These are phyloP conservation scores for Penicillium aurantiogriseum DNA, from an alignment of 2,329 filamentous ascomycete genomes.

Conservation along the genomic window DNA sequence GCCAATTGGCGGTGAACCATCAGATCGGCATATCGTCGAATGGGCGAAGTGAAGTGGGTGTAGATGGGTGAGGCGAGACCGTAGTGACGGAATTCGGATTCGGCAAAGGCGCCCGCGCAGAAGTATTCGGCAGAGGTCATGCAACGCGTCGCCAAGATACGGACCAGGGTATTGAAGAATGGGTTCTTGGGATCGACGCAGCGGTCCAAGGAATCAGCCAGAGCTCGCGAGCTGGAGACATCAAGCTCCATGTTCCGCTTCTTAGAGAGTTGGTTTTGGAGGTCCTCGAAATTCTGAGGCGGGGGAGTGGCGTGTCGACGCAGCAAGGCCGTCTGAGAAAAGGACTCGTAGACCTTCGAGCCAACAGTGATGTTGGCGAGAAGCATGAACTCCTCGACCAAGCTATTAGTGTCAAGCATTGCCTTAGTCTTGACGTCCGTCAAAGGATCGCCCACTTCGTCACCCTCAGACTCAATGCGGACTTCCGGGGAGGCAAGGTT, in stretches of 20 bases:
- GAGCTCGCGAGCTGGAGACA: conserved; percentile 83
- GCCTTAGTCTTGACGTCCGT: conserved; percentile 91
- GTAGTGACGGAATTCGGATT: conserved; percentile 95
- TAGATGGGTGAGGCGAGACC: conserved; percentile 96
- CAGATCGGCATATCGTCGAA: conserved; percentile 95
- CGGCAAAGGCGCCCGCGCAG: conserved; percentile 86
- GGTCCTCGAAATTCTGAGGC: conserved; percentile 94
- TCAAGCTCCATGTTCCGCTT: conserved; percentile 78
- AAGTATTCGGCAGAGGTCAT: conserved; percentile 99
- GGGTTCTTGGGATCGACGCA: conserved; percentile 79
- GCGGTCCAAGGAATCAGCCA: conserved; percentile 85
- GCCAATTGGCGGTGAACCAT: conserved; percentile 92
- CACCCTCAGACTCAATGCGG: conserved; percentile 89
- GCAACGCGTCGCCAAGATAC: conserved; percentile 95
- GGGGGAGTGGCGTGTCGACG: conserved; percentile 89
- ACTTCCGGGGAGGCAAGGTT: conserved; percentile 98
- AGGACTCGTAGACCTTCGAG: conserved; percentile 81
- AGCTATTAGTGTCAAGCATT: conserved; percentile 89
- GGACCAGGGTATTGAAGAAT: conserved; percentile 97
- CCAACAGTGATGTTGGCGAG: conserved; percentile 96
- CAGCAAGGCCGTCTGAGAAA: conserved; percentile 91
- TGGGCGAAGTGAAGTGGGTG: conserved; percentile 97
- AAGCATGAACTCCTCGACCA: conserved; percentile 99
- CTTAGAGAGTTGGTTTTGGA: conserved; percentile 83
- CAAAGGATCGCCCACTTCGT: conserved; percentile 92